Conservation (phyloP, 257 asterid species). For the Primulina tabacum region DNA sequence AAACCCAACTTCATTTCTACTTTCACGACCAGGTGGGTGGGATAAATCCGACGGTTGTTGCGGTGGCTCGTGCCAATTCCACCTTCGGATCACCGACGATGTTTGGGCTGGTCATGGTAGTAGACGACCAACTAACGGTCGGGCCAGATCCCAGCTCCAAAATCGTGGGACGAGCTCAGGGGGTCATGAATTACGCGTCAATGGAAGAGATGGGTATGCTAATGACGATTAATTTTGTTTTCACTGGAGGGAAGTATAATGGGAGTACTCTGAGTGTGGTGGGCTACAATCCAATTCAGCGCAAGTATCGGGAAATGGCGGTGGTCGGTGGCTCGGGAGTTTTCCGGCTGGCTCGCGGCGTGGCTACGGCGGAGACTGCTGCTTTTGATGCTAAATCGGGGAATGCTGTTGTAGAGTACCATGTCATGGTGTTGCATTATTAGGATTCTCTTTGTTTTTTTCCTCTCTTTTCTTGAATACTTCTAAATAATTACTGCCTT, state of each 20-base stretch:
- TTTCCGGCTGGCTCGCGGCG: constrained; percentile 29
- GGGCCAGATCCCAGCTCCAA: constrained; percentile 18
- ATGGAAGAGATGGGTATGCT: constrained; percentile 2
- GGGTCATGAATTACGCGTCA: constrained; percentile 8
- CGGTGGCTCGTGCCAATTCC: constrained; percentile 12
- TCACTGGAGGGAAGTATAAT: constrained; percentile 12
- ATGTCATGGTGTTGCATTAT: constrained; percentile 20
- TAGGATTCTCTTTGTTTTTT: neutral
- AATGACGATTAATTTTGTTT: constrained; percentile 19
- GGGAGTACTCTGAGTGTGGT: constrained; percentile 26
- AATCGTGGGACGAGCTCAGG: constrained; percentile 27
- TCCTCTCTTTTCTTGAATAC: neutral
- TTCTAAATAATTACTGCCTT: neutral
- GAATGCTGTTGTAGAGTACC: constrained; percentile 27
- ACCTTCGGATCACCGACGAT: neutral
- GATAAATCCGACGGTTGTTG: neutral
- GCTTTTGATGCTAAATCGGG: constrained; percentile 3
- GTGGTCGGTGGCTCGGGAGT: constrained; percentile 32
- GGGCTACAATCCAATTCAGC: neutral
- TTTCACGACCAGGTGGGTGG: constrained; percentile 13
- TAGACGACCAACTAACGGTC: constrained; percentile 16
- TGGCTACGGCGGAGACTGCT: constrained; percentile 18
- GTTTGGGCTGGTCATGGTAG: neutral
- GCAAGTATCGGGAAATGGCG: constrained; percentile 26
- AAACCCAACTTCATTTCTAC: too few species aligned